Conservation (phyloP, 2,329 filamentous ascomycete species). For the Emericellopsis cladophorae region DNA sequence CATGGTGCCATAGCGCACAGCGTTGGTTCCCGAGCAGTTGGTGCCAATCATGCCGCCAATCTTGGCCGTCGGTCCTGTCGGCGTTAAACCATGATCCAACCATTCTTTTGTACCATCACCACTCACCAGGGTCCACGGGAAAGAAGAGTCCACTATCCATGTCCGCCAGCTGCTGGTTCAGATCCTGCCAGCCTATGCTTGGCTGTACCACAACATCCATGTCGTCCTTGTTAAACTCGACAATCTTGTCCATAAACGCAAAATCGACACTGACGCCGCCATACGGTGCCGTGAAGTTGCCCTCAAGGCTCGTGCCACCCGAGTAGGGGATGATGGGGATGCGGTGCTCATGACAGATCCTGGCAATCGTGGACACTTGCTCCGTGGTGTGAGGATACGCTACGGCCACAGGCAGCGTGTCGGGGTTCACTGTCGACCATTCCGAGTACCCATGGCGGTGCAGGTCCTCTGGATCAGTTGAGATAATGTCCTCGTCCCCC, state of each 20-base stretch:
- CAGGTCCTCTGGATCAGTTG: conserved; percentile 49
- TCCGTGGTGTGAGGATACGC: conserved; percentile 49
- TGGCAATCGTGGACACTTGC: conserved; percentile 45
- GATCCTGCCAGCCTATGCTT: conserved; percentile 79
- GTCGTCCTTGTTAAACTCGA: conserved; percentile 71
- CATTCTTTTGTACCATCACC: neutral
- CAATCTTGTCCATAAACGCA: conserved; percentile 69
- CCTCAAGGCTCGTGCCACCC: conserved; percentile 76
- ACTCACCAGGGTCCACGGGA: conserved; percentile 67
- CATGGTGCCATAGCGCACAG: conserved; percentile 74
- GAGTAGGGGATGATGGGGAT: conserved; percentile 82
- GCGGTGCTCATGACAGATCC: conserved; percentile 64
- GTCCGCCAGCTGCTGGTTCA: conserved; percentile 61
- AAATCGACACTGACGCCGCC: conserved; percentile 89
- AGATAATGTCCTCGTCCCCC: conserved; percentile 42
- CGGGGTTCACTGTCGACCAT: conserved; percentile 51
- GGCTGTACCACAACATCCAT: conserved; percentile 92
- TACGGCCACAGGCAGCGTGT: conserved; percentile 48
- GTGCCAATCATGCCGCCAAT: conserved; percentile 78
- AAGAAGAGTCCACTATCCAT: conserved; percentile 73
- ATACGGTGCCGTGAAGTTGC: conserved; percentile 77
- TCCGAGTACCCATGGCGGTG: conserved; percentile 53
- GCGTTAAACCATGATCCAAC: neutral
- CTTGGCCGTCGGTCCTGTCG: conserved; percentile 48
- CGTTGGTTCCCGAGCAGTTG: conserved; percentile 67